phyloP scores from a whole-genome alignment of 2,329 filamentous ascomycete species.

The Talaromyces sp. region DNA sequence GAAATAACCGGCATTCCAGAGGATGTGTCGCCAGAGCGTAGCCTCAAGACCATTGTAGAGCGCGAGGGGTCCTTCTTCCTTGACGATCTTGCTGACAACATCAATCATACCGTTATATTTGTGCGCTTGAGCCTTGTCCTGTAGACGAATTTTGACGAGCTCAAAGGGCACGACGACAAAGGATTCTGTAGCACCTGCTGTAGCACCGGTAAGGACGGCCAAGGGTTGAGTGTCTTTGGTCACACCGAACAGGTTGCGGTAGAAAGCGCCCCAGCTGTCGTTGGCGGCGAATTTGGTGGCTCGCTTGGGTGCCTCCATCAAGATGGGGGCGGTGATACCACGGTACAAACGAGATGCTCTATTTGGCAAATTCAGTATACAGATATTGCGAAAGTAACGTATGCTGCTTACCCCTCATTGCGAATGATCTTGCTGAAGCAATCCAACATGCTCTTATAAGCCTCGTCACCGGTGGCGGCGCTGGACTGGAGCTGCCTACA shows the following conservation, averaged over 20 bases:
- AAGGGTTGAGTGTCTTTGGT: conserved; percentile 86
- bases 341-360: conserved; percentile 89
- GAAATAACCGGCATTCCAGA: conserved; percentile 96
- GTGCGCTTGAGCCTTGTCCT: conserved; percentile 87
- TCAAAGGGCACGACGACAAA: conserved; percentile 98
- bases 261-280: conserved; percentile 95
- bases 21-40: conserved; percentile 89
- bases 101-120: conserved; percentile 56
- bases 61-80: conserved; percentile 75
- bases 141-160: conserved; percentile 95
- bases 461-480: conserved; percentile 64
- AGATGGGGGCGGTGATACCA: conserved; percentile 88
- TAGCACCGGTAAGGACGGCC: conserved; percentile 87
- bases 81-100: conserved; percentile 63
- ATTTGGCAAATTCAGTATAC: conserved; percentile 3
- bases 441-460: conserved; percentile 95
- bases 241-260: conserved; percentile 78
- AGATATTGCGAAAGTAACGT: background rate
- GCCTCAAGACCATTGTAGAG: conserved; percentile 97
- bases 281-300: conserved; percentile 99
- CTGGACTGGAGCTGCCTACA: conserved; percentile 79
- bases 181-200: conserved; percentile 89
- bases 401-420: conserved; percentile 72
- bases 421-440: conserved; percentile 96
- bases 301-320: conserved; percentile 96